phyloP scores from a whole-genome alignment of 2,329 filamentous ascomycete species.

The Clathrospora elynae region DNA sequence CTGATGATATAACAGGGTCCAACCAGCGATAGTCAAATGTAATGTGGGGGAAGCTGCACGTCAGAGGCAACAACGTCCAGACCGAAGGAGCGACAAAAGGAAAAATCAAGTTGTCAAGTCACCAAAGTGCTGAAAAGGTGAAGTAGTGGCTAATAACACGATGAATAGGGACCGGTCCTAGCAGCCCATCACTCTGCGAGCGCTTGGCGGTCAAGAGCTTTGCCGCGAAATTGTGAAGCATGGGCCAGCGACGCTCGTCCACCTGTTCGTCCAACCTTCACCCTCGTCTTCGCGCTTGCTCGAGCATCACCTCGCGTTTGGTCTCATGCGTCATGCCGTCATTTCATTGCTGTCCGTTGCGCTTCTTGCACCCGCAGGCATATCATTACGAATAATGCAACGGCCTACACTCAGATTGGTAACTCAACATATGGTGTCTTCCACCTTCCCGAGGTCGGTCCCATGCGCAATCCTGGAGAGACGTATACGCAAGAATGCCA shows the following conservation, averaged over 20 bases:
- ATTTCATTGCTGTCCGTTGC: no score
- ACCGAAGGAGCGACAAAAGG: constrained; percentile 16
- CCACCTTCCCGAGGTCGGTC: no score
- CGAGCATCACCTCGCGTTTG: no score
- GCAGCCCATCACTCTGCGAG: constrained; percentile 3
- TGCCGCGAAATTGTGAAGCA: constrained; percentile 15
- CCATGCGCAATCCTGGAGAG: no score
- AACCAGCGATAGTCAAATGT: constrained; percentile 13
- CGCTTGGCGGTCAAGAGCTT: constrained; percentile 11
- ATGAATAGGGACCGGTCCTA: constrained; percentile 13
- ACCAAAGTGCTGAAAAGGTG: constrained; percentile 1
- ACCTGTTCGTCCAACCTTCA: constrained; percentile 11
- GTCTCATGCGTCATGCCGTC: no score
- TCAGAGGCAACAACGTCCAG: constrained; percentile 10
- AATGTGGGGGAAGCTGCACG: constrained; percentile 27
- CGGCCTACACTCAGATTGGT: no score
- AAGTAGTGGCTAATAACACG: constrained; percentile 5
- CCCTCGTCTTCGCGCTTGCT: no score
- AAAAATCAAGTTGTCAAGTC: neutral
- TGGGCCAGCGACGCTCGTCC: constrained; percentile 7
- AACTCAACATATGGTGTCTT: no score
- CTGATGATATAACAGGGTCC: constrained; percentile 33
- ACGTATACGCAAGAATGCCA: no score
- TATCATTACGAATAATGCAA: no score
- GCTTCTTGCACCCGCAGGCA: no score